Evolutionary conservation across 192 early-diverging fungal genomes (phyloP).

Genomic region (Backusella westeae): DNA sequence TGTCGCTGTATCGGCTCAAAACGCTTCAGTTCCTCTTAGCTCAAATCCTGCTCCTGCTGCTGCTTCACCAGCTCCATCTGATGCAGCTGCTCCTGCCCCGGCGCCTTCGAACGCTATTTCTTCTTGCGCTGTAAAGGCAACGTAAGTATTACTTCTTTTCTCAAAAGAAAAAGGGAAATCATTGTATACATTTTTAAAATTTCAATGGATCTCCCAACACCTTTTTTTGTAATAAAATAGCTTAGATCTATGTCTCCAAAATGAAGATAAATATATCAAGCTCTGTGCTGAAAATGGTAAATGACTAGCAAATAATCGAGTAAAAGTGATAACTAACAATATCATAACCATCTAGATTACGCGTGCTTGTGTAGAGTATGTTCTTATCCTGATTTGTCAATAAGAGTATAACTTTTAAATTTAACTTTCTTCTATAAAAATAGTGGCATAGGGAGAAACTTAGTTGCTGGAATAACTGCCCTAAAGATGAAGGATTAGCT

Average conservation of each 20-base stretch:
- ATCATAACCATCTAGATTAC: slow-evolving; percentile 3
- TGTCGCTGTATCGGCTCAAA: slow-evolving; percentile 1
- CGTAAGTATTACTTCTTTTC: neutral
- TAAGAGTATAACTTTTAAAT: slow-evolving; percentile 8
- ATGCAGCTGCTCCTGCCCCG: neutral
- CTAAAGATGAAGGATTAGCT: slow-evolving; percentile 19
- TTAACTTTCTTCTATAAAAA: neutral
- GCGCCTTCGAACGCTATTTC: neutral
- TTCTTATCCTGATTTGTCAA: neutral
- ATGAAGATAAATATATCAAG: slow-evolving; percentile 23
- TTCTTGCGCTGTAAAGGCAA: slow-evolving; percentile 1
- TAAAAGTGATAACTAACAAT: neutral
- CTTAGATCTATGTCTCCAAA: slow-evolving; percentile 12
- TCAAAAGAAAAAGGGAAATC: neutral
- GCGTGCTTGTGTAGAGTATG: slow-evolving; percentile 23
- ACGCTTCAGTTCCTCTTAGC: neutral
- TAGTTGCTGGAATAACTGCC: slow-evolving; percentile 23
- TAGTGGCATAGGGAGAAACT: slow-evolving; percentile 23
- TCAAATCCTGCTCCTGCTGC: neutral
- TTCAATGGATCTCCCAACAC: neutral
- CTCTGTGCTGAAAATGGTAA: slow-evolving; percentile 14
- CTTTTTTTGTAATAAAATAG: neutral
- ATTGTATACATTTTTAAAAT: neutral
- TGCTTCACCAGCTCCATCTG: neutral
- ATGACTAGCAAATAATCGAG: neutral